Evolutionary conservation across 148 eudicot genomes (phyloP).

Genomic region (Rhododendron molle): DNA sequence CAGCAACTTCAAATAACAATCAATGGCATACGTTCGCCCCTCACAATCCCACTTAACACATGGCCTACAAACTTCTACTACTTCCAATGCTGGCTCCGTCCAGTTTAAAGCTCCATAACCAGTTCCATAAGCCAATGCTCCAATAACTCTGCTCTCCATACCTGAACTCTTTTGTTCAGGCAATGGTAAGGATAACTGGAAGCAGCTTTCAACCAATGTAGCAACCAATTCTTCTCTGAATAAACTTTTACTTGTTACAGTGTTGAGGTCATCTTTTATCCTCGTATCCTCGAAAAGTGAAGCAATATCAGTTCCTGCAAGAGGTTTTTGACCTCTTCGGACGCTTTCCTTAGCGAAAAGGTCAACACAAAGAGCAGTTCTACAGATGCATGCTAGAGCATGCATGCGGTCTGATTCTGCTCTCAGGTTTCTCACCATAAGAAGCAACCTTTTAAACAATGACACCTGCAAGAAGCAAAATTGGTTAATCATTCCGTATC

Average conservation of each 20-base stretch:
- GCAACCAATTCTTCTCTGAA: constrained; percentile 98
- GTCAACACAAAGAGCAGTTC: constrained; percentile 96
- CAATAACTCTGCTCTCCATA: constrained; percentile 98
- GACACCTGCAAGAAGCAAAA: constrained; percentile 59
- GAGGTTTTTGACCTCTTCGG: constrained; percentile 93
- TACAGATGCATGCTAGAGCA: constrained; percentile 97
- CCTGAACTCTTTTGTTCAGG: constrained; percentile 92
- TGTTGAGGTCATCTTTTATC: constrained; percentile 80
- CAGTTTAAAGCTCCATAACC: constrained; percentile 99
- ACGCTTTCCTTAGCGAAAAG: constrained; percentile 93
- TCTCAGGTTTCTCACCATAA: constrained; percentile 96
- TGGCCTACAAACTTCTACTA: constrained; percentile 96
- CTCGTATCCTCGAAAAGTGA: constrained; percentile 87
- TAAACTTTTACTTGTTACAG: constrained; percentile 74
- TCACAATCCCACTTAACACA: constrained; percentile 99
- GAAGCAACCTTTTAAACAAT: constrained; percentile 83
- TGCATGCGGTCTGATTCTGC: constrained; percentile 99
- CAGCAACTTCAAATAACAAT: constrained; percentile 90
- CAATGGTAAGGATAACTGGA: constrained; percentile 95
- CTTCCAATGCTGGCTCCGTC: constrained; percentile 97
- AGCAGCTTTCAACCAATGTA: constrained; percentile 94
- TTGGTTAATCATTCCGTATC: not conserved
- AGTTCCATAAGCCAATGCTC: constrained; percentile 98
- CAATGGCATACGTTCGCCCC: constrained; percentile 96
- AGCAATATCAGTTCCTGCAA: constrained; percentile 91